Conservation (phyloP, 257 asterid genomes). For the Solanum ossicruentum region DNA sequence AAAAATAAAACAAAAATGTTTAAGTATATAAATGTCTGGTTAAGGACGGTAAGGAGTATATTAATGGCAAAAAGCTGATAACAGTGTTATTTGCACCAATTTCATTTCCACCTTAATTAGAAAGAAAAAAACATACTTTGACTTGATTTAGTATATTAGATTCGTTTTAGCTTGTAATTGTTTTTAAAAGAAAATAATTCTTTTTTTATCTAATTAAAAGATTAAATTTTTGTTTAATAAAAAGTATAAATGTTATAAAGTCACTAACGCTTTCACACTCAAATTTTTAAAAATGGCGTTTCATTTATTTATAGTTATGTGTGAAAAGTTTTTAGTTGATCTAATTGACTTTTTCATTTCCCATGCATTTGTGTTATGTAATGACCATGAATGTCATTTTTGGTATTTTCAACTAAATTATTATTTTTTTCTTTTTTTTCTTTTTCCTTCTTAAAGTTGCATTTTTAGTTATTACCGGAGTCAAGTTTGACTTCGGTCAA, state of each 20-base stretch:
- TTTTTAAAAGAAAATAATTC: neutral
- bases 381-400: too few relatives aligned
- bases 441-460: too few relatives aligned
- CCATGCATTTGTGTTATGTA: neutral
- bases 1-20: neutral
- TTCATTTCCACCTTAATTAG: neutral
- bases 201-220: too few relatives aligned
- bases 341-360: neutral
- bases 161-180: neutral
- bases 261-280: too few relatives aligned
- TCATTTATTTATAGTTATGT: neutral
- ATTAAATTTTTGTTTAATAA: neutral
- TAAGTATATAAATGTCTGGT: neutral
- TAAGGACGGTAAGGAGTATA: neutral
- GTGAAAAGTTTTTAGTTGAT: neutral
- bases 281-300: too few relatives aligned
- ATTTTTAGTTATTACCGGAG: too few relatives aligned
- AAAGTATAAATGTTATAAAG: neutral
- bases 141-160: neutral
- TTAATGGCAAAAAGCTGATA: neutral
- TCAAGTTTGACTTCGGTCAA: too few relatives aligned
- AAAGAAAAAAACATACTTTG: neutral
- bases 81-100: neutral
- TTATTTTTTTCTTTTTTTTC: too few relatives aligned
- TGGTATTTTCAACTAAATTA: too few relatives aligned